Base-by-base conservation (phyloP, 75 land plant species). In the Cupressus sempervirens region DNA sequence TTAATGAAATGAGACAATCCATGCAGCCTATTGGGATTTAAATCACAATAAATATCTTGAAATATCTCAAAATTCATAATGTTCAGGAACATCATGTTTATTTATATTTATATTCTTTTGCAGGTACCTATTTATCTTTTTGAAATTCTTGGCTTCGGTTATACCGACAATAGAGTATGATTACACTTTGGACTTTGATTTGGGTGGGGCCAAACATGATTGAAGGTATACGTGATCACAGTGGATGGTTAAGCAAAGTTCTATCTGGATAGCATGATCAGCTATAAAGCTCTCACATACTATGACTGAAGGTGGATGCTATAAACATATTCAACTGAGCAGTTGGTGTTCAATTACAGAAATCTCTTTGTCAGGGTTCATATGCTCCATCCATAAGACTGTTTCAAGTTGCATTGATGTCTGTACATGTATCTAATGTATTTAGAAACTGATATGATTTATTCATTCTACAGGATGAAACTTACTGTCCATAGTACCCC, bases 81-180 rank as follows among this genome's bases (percentile, higher is more conserved):
- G n/a, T 38, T 38, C 2, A n/a, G 4, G 3, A n/a, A 45, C 4
- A 45, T 43, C 29, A n/a, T 79, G 16, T 18, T 72, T 20, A 52
- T 77, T 30, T 50, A 48, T 84, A 48, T 84, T 38, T 38, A 45
- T 79, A 43, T 43, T 79, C 11, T 79, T 67, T 40, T 87, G 76
- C 90, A 98, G 99, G 97, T 98, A 98, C 82, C 94, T 98, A 14
- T 98, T 98, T 88, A 84, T 96, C 52, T 98, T 98, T 88, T 88
- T 98, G 88, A 98, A 98, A 85, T 98, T 98, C 86, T 89, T 98
- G 81, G 99, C 99, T 10, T 98, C 99, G 9, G 98, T 98, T 4
- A 93, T 98, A 52, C 99, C 99, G 20, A 98, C 98, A 38, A 96
- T 98, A 50, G 99, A 98, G 85, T 98, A 98, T 86, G 99, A 98